Base-by-base conservation (phyloP, 257 asterid species). In the Handroanthus guayacan region DNA sequence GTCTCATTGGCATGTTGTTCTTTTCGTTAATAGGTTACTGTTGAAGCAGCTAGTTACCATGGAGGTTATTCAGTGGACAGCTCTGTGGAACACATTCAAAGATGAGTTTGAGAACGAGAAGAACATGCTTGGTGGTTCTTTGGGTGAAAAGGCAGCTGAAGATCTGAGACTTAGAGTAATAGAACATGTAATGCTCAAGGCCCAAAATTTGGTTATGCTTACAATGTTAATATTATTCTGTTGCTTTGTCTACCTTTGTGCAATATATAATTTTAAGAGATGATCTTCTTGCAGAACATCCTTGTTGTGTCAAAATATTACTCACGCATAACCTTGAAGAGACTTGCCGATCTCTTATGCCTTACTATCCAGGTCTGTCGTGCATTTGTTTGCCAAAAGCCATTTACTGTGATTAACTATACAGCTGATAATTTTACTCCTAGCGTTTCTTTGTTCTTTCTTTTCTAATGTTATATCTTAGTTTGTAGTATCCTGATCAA, bases 61-160 rank as follows among this genome's bases (percentile, higher is more conserved):
- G 98, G 99, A 95, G 87, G 99, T 95, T 25, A 87, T 95, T 78
- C 92, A 83, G 78, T 95, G 99, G 99, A 95, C 89, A 45, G 65
- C 85, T 72, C 82, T 95, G 72, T 95, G 99, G 99, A 84, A 67
- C 81, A 87, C 88, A 38, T 92, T 95, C 80, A 89, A 91, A 84
- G 97, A 88, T 36, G 99, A 95, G 76, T 95, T 95, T 84, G 97
- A 92, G 80, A 91, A 87, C 67, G 99, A 95, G 77, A 91, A 85
- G 82, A 89, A 85, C 86, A 88, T 90, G 90, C 88, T 86, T 74
- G 99, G 97, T 75, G 97, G 98, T 41, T 44, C 98, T 62, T 75
- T 95, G 82, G 96, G 95, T 60, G 97, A 92, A 71, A 92, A 89
- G 88, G 97, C 98, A 48, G 96, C 96, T 57, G 96, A 89, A 62